Base-by-base conservation (phyloP, 202 grass and related monocot species). In the Musa balbisiana region DNA sequence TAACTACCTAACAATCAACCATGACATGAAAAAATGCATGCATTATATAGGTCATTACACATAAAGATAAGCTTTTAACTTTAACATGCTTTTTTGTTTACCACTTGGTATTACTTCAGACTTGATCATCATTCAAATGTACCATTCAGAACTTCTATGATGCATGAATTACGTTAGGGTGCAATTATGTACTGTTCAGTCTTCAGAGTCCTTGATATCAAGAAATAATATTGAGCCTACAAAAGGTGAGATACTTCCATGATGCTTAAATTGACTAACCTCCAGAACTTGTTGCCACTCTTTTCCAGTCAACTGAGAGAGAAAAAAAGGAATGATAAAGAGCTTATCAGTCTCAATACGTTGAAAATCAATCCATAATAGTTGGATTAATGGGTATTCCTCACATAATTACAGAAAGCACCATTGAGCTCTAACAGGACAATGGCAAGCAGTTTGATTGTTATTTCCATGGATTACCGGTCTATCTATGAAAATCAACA, bases 201-300 rank as follows among this genome's bases (percentile, higher is more conserved):
- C 12, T 20, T 21, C 27, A 52, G 1, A 51, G 16, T 14, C 33
- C 29, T 25, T 27, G 23, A 29, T 15, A 27, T 53, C 51, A 51
- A 19, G 33, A 49, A 29, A 16, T 25, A 14, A 50, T 51, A 62
- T 23, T 49, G n/a, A 29, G 10, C 0, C 23, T 15, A 11, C 14
- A n/a, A 10, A 43, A 68, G 51, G 20, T 69, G 16, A 78, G 20
- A 3, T 9, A 50, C 10, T 80, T 82, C 77, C 22, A 76, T 75
- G 27, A 63, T 58, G 17, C 55, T 85, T 73, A 64, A 53, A 29
- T 82, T 62, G 80, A 96, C 86, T 75, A 72, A 96, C 92, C 88
- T 91, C 92, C 52, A 96, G 74, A 69, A 91, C 76, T 58, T 84
- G 80, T 79, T 91, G 88, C 92, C 92, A 96, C 11, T 88, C 92